Conservation (phyloP, 345 rosid genomes). For the Populus alba region DNA sequence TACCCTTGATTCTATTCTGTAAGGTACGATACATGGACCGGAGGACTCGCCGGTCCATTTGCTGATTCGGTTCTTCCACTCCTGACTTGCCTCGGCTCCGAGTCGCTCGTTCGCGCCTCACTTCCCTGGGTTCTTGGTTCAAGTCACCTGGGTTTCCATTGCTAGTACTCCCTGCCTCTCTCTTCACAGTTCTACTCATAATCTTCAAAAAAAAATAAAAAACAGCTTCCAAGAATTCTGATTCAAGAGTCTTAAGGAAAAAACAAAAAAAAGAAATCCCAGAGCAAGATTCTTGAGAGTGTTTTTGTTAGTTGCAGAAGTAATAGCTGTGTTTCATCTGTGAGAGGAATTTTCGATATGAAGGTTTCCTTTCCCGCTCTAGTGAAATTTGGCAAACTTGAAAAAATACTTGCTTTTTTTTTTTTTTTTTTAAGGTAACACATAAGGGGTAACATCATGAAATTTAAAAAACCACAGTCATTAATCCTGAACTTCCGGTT, state of each 20-base stretch:
- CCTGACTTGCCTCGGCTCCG: slow-evolving; percentile 2
- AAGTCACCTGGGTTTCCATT: not conserved
- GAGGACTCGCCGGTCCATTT: slow-evolving; percentile 53
- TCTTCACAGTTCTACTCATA: slow-evolving; percentile 15
- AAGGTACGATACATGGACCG: slow-evolving; percentile 72
- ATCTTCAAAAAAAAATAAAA: not conserved
- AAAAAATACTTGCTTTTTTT: not conserved
- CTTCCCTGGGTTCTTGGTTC: slow-evolving; percentile 13
- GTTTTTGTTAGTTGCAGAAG: too few relatives aligned
- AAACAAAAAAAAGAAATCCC: not conserved
- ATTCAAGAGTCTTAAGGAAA: not conserved
- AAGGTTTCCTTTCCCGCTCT: slow-evolving; percentile 12
- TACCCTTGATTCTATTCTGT: slow-evolving; percentile 56
- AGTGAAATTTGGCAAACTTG: not conserved
- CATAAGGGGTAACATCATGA: too few relatives aligned
- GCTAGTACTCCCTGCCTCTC: slow-evolving; percentile 4
- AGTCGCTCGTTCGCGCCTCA: slow-evolving; percentile 19
- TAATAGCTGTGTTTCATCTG: not conserved
- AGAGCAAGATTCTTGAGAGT: not conserved
- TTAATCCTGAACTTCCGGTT: too few relatives aligned
- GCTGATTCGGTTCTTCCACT: slow-evolving; percentile 15
- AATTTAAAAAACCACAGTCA: too few relatives aligned
- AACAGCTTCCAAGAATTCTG: not conserved
- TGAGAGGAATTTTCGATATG: not conserved
- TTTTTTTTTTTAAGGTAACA: too few relatives aligned